These are phyloP conservation scores for Coemansia furcata DNA, from an alignment of 192 early-diverging fungal species.

Conservation along the genomic window DNA sequence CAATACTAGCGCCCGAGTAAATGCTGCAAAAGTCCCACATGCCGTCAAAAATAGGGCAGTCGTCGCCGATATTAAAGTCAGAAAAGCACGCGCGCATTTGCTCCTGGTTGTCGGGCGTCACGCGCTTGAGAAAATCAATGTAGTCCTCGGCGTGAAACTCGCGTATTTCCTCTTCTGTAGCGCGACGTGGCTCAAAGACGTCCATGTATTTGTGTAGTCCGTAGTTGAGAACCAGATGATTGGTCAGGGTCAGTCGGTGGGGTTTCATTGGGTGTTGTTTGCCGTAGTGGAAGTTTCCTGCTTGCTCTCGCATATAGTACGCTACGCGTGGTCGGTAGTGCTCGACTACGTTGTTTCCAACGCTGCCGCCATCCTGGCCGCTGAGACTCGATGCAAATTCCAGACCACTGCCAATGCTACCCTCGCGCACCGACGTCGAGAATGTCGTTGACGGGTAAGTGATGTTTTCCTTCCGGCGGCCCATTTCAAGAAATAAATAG, in stretches of 20 bases:
- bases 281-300: constrained; percentile 81
- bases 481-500: constrained; percentile 18
- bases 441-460: constrained; percentile 38
- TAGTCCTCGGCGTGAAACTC: constrained; percentile 96
- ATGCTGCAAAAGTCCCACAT: constrained; percentile 93
- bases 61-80: constrained; percentile 91
- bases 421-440: constrained; percentile 27
- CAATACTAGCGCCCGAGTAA: constrained; percentile 93
- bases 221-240: constrained; percentile 91
- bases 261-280: constrained; percentile 86
- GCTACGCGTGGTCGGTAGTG: constrained; percentile 67
- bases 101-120: constrained; percentile 71
- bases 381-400: constrained; percentile 31
- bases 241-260: constrained; percentile 89
- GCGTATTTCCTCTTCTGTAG: constrained; percentile 86
- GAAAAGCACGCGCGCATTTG: constrained; percentile 57
- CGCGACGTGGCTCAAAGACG: constrained; percentile 76
- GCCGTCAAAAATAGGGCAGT: constrained; percentile 97
- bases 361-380: background rate
- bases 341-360: constrained; percentile 16
- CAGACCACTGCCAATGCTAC: constrained; percentile 25
- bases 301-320: constrained; percentile 74
- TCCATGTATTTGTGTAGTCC: constrained; percentile 90
- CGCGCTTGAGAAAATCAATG: constrained; percentile 90
- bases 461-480: constrained; percentile 46